Evolutionary conservation across 176 grass and related monocot genomes (phyloP).

Genomic region (Melocanna baccifera): DNA sequence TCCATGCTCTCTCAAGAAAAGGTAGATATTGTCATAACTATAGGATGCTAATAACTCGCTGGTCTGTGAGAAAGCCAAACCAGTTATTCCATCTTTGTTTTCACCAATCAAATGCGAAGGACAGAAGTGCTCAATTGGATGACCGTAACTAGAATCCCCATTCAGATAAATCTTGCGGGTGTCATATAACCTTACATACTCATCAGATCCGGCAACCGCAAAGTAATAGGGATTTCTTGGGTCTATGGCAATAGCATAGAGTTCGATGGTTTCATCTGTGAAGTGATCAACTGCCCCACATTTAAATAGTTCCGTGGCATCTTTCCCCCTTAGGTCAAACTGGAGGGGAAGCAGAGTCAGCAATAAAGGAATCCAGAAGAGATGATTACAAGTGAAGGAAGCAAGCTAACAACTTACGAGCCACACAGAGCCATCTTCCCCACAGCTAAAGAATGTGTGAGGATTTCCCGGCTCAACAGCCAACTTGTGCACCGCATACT

Average conservation of each 20-base stretch:
- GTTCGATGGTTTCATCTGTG: not conserved
- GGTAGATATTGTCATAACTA: conserved; percentile 56
- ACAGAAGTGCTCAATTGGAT: conserved; percentile 41
- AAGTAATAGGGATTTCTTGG: conserved; percentile 53
- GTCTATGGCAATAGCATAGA: conserved; percentile 63
- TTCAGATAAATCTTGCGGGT: conserved; percentile 49
- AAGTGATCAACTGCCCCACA: conserved; percentile 2
- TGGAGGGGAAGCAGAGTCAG: conserved; percentile 30
- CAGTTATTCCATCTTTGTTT: conserved; percentile 53
- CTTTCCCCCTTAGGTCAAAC: conserved; percentile 67
- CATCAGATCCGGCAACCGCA: conserved; percentile 59
- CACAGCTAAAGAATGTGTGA: conserved; percentile 65
- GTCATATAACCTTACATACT: conserved; percentile 61
- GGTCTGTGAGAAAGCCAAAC: conserved; percentile 63
- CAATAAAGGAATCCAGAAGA: not conserved
- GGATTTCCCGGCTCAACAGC: conserved; percentile 69
- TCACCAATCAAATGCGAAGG: conserved; percentile 33
- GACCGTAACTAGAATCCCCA: conserved; percentile 36
- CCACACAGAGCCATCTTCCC: conserved; percentile 55
- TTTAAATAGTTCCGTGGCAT: conserved; percentile 38
- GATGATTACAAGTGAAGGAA: not conserved
- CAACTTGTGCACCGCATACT: conserved; percentile 41
- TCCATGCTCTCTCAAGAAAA: conserved; percentile 64
- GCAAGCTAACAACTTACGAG: conserved; percentile 29
- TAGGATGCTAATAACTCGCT: conserved; percentile 75